Base-by-base conservation (phyloP, 83 land plant genomes). In the Picea abies region DNA sequence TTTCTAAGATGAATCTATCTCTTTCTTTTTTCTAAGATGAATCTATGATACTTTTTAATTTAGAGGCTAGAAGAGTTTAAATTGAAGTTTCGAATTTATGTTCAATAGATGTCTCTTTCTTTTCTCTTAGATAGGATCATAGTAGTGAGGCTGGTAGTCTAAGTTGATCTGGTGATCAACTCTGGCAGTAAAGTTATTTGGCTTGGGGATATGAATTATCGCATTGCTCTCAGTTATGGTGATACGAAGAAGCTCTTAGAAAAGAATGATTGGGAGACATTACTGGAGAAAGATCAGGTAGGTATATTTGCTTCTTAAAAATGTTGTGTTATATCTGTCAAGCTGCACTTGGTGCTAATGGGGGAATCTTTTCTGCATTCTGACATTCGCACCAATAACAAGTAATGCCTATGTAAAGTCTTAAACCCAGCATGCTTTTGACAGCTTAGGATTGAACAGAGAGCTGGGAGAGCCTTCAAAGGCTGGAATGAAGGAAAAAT, bases 401-500 rank as follows among this genome's bases (percentile, higher is more conserved):
- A 20, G 14, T 52, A 52, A 52, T 52, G 56, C 14, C 56, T 52
- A 10, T 52, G 12, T 52, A 52, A 52, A 52, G 11, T 1, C 56
- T 52, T 47, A 25, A 25, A 15, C 41, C 76, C n/a, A 65, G 8
- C 0, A 19, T 23, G 17, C 20, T 81, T 26, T 44, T n/a, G 49
- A 12, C 82, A 89, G 89, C 85, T 89, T 49, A 73, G 58, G 10
- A 83, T 73, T 11, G 86, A 89, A 23, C 80, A 72, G 64, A 82
- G 44, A 68, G 86, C 84, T 62, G 90, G 90, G 23, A 76, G 86
- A 49, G 86, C 87, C 8, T 89, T 89, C 26, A 81, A 70, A 25
- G 89, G 89, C 44, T 89, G 90, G 90, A 80, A 89, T 52, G 90
- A 89, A 81, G 90, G 90, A 29, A 83, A 72, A 15, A 89, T 89